Evolutionary conservation across 169 alveolate species (phyloP), one percentile per base, ranked within the genome.

Genomic region (Besnoitia besnoiti): DNA sequence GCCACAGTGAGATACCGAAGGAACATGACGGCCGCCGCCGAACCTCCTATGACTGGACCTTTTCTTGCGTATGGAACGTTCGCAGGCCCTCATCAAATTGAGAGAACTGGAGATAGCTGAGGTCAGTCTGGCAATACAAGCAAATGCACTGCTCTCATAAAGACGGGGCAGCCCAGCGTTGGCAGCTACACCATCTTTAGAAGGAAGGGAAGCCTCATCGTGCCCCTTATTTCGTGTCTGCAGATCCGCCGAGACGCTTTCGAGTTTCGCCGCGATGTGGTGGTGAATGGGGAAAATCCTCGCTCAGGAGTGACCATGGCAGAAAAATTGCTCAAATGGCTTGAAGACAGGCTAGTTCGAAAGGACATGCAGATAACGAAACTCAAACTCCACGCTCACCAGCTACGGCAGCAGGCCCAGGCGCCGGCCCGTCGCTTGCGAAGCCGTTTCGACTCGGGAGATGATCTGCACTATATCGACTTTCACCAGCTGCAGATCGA

Each of bases 401-500:
- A 96, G 37, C 90, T 95, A 75, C 95, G 75, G 42, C 76, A 51
- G 30, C 51, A 59, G 73, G 37, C 89, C 10, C 10, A 33, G 62
- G 89, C 67, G 24, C 82, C 91, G 12, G 51, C 46, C 12, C 89
- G 94, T 95, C 88, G 51, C 90, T 97, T 95, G 75, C 42, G 55
- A n/a, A 76, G 73, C 50, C 16, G 85, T 75, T 33, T 27, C 44
- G 97, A 96, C 90, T 92, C 95, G 95, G 97, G 98, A 50, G 98
- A 97, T 91, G 99, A 96, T 59, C 82, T 97, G 87, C 97, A 97
- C 93, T 96, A 95, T 67, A 97, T 97, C 93, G 99, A 98, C 94
- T 97, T 98, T 85, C 98, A 98, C 94, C 97, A 98, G 94, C 94
- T 98, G 85, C 96, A 98, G 93, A 98, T 98, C 40, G 99, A 98